Conservation (phyloP, 768 basidiomycete genomes). For the Gymnopilus junonius region DNA sequence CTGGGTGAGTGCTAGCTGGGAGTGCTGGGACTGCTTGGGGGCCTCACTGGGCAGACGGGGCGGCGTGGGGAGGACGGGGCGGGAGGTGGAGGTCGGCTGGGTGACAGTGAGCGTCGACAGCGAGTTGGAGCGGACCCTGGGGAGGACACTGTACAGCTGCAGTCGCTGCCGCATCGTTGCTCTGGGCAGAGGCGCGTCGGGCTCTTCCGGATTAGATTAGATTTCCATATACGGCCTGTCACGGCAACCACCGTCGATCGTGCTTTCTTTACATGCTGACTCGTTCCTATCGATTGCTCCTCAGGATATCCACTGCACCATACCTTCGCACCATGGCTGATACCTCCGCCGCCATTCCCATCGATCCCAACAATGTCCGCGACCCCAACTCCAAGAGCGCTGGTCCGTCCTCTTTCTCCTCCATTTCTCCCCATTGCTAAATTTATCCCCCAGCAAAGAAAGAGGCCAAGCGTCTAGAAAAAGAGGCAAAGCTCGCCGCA, state of each 20-base stretch:
- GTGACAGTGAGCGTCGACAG: constrained; percentile 25
- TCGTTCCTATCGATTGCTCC: constrained; percentile 3
- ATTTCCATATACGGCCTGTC: not conserved
- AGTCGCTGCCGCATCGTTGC: constrained; percentile 20
- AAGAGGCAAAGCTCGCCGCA: constrained; percentile 77
- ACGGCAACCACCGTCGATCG: constrained; percentile 11
- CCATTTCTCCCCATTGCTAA: not conserved
- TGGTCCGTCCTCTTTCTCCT: constrained; percentile 27
- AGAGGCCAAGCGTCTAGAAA: constrained; percentile 81
- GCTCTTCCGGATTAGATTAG: constrained; percentile 15
- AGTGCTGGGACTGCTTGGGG: constrained; percentile 25
- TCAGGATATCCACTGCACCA: constrained; percentile 5
- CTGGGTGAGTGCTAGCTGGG: constrained; percentile 28
- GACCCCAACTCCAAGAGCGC: constrained; percentile 48
- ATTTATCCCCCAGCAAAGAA: constrained; percentile 64
- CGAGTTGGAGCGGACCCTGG: constrained; percentile 22
- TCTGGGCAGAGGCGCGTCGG: not conserved
- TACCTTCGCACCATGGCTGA: constrained; percentile 13
- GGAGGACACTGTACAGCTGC: constrained; percentile 20
- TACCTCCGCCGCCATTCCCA: not conserved
- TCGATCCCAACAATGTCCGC: constrained; percentile 32
- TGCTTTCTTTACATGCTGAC: constrained; percentile 13
- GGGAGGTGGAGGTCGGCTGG: constrained; percentile 21
- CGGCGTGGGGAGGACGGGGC: constrained; percentile 17
- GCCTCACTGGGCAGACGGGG: constrained; percentile 22